These are phyloP conservation scores for Handroanthus guayacan DNA, from an alignment of 257 asterid genomes.

Conservation along the genomic window DNA sequence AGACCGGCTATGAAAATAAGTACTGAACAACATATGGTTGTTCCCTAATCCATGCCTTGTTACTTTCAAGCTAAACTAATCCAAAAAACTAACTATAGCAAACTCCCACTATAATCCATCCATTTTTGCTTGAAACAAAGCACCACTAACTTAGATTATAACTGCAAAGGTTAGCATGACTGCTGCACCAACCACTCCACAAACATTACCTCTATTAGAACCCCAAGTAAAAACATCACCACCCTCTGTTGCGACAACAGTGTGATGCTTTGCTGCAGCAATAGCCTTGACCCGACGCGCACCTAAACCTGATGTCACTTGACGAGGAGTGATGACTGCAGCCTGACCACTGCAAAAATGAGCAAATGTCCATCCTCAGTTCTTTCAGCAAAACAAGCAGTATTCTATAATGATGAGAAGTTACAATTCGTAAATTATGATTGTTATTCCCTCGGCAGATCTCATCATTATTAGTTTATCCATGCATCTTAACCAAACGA, in stretches of 20 bases:
- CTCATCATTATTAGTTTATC: slow-evolving; percentile 14
- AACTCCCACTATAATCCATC: slow-evolving; percentile 20
- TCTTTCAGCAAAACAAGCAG: slow-evolving; percentile 12
- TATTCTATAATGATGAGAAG: not conserved
- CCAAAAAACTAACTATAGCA: slow-evolving; percentile 5
- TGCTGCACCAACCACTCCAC: not conserved
- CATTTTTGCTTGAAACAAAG: slow-evolving; percentile 21
- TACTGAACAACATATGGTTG: slow-evolving; percentile 16
- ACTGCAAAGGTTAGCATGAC: slow-evolving; percentile 7
- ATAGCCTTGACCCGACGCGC: slow-evolving; percentile 86
- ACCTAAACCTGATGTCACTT: slow-evolving; percentile 89
- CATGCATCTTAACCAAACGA: slow-evolving; percentile 21
- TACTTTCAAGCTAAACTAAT: slow-evolving; percentile 24
- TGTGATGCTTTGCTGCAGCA: slow-evolving; percentile 99
- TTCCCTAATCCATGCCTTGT: slow-evolving; percentile 14
- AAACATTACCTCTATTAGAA: slow-evolving; percentile 86
- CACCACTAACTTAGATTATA: slow-evolving; percentile 8
- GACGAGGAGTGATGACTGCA: slow-evolving; percentile 98
- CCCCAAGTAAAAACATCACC: slow-evolving; percentile 99
- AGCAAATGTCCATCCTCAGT: slow-evolving; percentile 27
- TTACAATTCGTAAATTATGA: not conserved
- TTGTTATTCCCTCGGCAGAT: not conserved
- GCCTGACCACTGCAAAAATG: slow-evolving; percentile 91
- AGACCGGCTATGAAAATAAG: slow-evolving; percentile 17
- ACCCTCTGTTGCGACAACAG: slow-evolving; percentile 89